Evolutionary conservation across 352 stramenopile species (phyloP), one percentile per base, ranked within the genome.

Genomic region (Thalassiosira tumida): DNA sequence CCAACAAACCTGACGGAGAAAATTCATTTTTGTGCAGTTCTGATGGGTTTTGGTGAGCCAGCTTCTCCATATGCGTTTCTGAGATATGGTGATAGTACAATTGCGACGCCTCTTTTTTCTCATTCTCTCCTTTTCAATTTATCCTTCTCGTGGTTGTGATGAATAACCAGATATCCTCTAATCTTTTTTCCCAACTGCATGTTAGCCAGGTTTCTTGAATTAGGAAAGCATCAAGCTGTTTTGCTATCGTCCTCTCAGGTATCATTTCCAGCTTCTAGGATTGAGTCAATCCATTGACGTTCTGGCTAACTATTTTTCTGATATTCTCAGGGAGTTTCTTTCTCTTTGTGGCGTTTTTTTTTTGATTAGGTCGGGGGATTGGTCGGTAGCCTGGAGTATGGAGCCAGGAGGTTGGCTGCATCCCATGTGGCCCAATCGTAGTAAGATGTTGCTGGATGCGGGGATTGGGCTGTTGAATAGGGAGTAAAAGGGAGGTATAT

Each of bases 181-280:
- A 86, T 51, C 29, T 51, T 76, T 51, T 76, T 31, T 26, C 33
- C 35, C 38, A 51, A 40, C 77, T 62, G 26, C 37, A 37, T n/a
- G n/a, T 17, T 33, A 69, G 31, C 78, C 78, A 85, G n/a, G 78
- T 77, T 50, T 85, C 78, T 69, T 85, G 78, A 15, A 77, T 67
- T 47, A 47, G 47, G 15, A 43, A 50, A 35, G 64, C 78, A 41
- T 67, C 43, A n/a, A 31, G 69, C 65, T 43, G 50, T 69, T 24
- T 69, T 31, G n/a, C n/a, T n/a, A 50, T 69, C 78, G 77, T 85
- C 14, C 24, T 40, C 1, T 77, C 15, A 26, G 77, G 38, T 35
- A 80, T 73, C 37, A 13, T 21, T 59, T 59, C 47, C 21, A 59
- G 21, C 21, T 59, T 59, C 47, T 21, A 59, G 10, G 47, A 10